Conservation (phyloP, 805 yeast species). For the Spencermartinsiella europaea region DNA sequence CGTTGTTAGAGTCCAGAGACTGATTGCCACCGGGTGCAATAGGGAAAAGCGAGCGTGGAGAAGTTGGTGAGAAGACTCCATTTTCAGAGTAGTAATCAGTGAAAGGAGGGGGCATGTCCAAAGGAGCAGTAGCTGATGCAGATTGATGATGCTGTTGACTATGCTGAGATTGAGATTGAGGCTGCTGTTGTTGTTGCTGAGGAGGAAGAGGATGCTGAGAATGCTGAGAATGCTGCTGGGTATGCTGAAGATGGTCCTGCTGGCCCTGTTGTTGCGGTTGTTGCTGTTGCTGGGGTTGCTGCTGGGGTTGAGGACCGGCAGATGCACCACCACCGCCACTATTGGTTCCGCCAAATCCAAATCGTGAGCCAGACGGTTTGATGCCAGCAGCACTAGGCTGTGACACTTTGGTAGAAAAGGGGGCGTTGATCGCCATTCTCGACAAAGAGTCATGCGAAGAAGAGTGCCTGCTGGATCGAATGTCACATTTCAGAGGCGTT, state of each 20-base stretch:
- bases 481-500: conserved; percentile 14
- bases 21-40: conserved; percentile 7
- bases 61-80: conserved; percentile 22
- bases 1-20: conserved; percentile 7
- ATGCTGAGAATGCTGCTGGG: neutral
- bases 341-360: conserved; percentile 7
- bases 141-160: neutral
- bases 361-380: conserved; percentile 1
- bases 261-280: neutral
- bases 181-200: neutral
- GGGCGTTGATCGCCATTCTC: conserved; percentile 3
- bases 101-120: conserved; percentile 16
- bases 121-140: conserved; percentile 2
- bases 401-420: neutral
- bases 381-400: conserved; percentile 4
- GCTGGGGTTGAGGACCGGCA: neutral
- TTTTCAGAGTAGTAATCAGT: conserved; percentile 9
- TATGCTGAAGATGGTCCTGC: neutral
- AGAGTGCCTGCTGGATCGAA: conserved; percentile 10
- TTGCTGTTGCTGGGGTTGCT: conserved; percentile 1
- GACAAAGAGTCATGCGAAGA: conserved; percentile 11
- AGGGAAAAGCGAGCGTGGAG: conserved; percentile 23
- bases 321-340: neutral
- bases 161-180: neutral
- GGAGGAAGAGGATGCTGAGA: conserved; percentile 1